phyloP scores from a whole-genome alignment of 768 basidiomycete genomes.

The Xerocomus spinulosus region DNA sequence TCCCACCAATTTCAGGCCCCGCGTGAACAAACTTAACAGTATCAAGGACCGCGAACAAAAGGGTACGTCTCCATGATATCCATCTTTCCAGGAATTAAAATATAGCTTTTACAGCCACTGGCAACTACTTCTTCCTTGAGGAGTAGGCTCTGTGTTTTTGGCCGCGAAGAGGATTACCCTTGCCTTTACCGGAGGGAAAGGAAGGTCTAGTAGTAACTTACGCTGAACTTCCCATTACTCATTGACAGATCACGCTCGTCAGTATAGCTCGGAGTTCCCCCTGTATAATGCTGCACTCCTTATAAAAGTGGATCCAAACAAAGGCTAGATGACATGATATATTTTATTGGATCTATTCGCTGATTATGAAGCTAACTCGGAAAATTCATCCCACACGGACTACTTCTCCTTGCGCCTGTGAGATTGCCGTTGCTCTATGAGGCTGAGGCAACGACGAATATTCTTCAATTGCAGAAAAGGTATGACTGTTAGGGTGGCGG shows the following conservation, averaged over 20 bases:
- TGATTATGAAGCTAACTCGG: neutral
- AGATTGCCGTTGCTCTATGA: no score
- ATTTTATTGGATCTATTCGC: neutral
- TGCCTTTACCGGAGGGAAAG: neutral
- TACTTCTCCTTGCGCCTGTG: neutral
- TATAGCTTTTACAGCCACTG: conserved; percentile 46
- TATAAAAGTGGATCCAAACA: conserved; percentile 8
- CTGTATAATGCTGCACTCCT: conserved; percentile 9
- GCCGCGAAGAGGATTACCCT: neutral
- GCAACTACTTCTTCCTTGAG: conserved; percentile 92
- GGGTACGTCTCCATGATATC: conserved; percentile 38
- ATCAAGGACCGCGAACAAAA: conserved; percentile 90
- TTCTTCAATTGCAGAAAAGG: neutral
- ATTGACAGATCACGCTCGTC: conserved; percentile 7
- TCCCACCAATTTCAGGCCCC: conserved; percentile 88
- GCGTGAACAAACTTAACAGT: conserved; percentile 81
- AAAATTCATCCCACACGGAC: neutral
- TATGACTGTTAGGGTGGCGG: neutral
- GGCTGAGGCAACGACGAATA: no score
- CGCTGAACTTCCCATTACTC: conserved; percentile 1
- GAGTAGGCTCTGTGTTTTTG: conserved; percentile 40
- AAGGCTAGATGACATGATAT: neutral
- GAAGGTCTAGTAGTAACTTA: conserved; percentile 14
- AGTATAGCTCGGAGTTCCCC: conserved; percentile 7
- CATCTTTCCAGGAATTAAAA: conserved; percentile 5